These are phyloP conservation scores for Seiridium unicorne DNA, from an alignment of 2,329 filamentous ascomycete genomes.

Conservation along the genomic window DNA sequence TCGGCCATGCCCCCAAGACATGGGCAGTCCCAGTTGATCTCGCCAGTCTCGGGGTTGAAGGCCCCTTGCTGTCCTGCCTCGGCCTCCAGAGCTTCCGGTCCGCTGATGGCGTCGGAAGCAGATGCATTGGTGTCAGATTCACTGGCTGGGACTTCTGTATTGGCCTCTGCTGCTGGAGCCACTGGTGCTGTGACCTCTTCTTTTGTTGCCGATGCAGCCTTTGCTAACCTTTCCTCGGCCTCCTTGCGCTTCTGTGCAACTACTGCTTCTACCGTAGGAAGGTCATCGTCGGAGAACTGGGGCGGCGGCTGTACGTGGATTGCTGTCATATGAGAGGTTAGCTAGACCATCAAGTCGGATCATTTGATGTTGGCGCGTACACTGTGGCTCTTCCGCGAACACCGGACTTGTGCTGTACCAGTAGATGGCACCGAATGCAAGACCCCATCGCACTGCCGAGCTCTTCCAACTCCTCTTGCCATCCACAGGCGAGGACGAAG, in stretches of 20 bases:
- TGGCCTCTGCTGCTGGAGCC: slow-evolving; percentile 23
- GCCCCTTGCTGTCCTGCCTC: slow-evolving; percentile 86
- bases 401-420: slow-evolving; percentile 90
- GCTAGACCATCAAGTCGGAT: slow-evolving; percentile 1
- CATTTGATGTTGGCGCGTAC: slow-evolving; percentile 49
- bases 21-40: slow-evolving; percentile 99
- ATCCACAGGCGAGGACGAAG: slow-evolving; percentile 55
- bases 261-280: slow-evolving; percentile 66
- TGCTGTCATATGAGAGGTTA: slow-evolving; percentile 17
- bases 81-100: slow-evolving; percentile 63
- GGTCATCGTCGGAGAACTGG: slow-evolving; percentile 54
- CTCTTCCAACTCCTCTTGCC: slow-evolving; percentile 83
- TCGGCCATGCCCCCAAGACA: slow-evolving; percentile 96
- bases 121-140: slow-evolving; percentile 18
- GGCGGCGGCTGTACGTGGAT: slow-evolving; percentile 40
- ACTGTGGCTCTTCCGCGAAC: slow-evolving; percentile 78
- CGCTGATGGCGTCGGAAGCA: slow-evolving; percentile 21
- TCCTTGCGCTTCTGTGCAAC: slow-evolving; percentile 61
- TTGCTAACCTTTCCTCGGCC: slow-evolving; percentile 32
- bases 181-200: slow-evolving; percentile 15
- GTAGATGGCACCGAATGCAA: slow-evolving; percentile 77
- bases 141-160: slow-evolving; percentile 19
- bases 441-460: slow-evolving; percentile 67
- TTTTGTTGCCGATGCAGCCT: slow-evolving; percentile 23
- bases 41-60: slow-evolving; percentile 96